Percentiles rank a stretch among this genome's conserved stretches.
Conservation (phyloP, 805 yeast genomes). For the Kodamaea leandrae region DNA sequence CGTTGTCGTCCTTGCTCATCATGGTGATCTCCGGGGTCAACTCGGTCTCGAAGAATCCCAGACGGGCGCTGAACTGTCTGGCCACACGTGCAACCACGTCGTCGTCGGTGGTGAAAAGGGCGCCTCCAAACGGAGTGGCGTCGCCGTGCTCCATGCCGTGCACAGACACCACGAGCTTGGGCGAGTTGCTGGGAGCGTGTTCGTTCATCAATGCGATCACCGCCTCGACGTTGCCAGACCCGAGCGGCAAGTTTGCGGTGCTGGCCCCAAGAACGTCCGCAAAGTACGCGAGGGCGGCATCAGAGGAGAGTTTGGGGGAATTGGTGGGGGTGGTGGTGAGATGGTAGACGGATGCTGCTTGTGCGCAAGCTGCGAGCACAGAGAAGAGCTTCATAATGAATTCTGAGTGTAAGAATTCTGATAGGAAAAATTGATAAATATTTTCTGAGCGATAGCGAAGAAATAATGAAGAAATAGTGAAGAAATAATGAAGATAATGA, state of each 20-base stretch:
- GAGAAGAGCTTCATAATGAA: not conserved
- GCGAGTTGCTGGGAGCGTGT: conserved; percentile 13
- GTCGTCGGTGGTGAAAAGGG: not conserved
- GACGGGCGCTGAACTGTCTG: not conserved
- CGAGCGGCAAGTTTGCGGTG: conserved; percentile 34
- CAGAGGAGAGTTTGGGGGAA: conserved; percentile 3
- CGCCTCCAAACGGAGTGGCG: conserved; percentile 20
- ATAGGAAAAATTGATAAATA: too few species aligned
- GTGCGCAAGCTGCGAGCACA: not conserved
- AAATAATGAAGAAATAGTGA: too few species aligned
- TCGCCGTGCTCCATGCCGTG: conserved; percentile 42
- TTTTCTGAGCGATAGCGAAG: too few species aligned
- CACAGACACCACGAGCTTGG: conserved; percentile 37
- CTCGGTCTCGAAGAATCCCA: conserved; percentile 1
- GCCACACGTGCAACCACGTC: not conserved
- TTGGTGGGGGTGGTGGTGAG: conserved; percentile 5
- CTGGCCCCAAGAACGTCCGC: conserved; percentile 43
- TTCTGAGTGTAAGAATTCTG: too few species aligned
- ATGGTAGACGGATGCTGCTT: conserved; percentile 12
- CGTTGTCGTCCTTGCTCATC: conserved; percentile 13
- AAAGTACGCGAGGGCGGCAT: conserved; percentile 41
- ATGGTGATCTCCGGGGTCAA: conserved; percentile 12
- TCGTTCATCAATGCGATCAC: conserved; percentile 22
- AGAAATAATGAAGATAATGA: not conserved
- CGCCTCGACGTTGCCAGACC: conserved; percentile 25